Conservation (phyloP, 2,329 filamentous ascomycete genomes). For the Talaromyces rugulosus region DNA sequence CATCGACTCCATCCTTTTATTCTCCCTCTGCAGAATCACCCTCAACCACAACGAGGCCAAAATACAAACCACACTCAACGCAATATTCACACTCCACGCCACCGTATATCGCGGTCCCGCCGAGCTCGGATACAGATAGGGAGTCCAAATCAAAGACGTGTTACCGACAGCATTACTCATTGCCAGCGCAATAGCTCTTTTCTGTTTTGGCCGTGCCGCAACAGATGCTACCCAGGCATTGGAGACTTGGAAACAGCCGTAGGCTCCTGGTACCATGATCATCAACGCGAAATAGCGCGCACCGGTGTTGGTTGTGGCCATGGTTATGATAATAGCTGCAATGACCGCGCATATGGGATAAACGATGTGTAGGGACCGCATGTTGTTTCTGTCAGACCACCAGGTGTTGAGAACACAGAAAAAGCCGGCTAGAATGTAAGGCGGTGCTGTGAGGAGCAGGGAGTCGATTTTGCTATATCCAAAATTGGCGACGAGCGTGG, state of each 20-base stretch:
- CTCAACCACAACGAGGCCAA: neutral
- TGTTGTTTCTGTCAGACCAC: slow-evolving; percentile 67
- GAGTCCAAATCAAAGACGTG: neutral
- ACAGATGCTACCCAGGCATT: neutral
- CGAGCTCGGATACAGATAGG: neutral
- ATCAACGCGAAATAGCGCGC: neutral
- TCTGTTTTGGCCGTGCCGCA: neutral
- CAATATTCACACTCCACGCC: neutral
- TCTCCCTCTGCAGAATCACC: neutral
- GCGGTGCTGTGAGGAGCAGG: slow-evolving; percentile 61
- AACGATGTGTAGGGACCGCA: slow-evolving; percentile 66
- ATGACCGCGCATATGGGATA: slow-evolving; percentile 60
- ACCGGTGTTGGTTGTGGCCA: neutral
- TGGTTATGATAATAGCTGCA: slow-evolving; percentile 48
- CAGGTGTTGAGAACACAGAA: slow-evolving; percentile 62
- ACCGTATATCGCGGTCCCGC: neutral
- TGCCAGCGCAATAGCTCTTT: neutral
- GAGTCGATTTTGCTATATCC: slow-evolving; percentile 48
- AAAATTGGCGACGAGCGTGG: slow-evolving; percentile 2
- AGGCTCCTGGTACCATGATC: neutral
- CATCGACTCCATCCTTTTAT: neutral
- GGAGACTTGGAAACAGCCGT: neutral
- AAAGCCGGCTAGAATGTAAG: slow-evolving; percentile 58
- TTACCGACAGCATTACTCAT: neutral
- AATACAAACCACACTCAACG: neutral